Conservation (phyloP, 73 alveolate species). For the Loxodes magnus region DNA sequence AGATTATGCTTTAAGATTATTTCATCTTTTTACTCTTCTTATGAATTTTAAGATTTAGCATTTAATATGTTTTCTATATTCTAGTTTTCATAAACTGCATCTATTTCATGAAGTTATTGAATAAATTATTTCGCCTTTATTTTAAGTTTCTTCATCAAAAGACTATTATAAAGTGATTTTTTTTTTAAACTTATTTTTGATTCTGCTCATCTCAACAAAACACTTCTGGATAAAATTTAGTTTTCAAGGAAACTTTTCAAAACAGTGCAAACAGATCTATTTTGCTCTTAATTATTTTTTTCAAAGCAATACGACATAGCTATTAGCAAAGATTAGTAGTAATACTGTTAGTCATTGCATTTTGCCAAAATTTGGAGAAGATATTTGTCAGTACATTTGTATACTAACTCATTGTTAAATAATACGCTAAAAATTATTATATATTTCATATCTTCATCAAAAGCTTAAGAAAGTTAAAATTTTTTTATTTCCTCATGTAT, state of each 20-base stretch:
- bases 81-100: conserved; percentile 39
- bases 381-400: conserved; percentile 13
- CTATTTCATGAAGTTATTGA: conserved; percentile 40
- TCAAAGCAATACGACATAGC: conserved; percentile 18
- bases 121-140: conserved; percentile 19
- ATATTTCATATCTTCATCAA: conserved; percentile 17
- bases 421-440: conserved; percentile 29
- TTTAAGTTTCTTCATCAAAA: conserved; percentile 22
- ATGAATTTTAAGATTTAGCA: not conserved
- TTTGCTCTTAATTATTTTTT: conserved; percentile 11
- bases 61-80: conserved; percentile 14
- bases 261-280: conserved; percentile 20
- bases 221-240: conserved; percentile 25
- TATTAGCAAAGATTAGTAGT: conserved; percentile 17
- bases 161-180: conserved; percentile 22
- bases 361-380: conserved; percentile 4
- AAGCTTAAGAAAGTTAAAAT: conserved; percentile 18
- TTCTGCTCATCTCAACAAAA: conserved; percentile 24
- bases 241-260: conserved; percentile 30
- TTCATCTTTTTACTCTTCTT: not conserved
- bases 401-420: conserved; percentile 20
- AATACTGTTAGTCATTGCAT: conserved; percentile 18
- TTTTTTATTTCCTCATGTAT: conserved; percentile 11
- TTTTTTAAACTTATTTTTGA: conserved; percentile 26
- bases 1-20: not conserved